phyloP scores from a whole-genome alignment of 140 eudicot genomes.

The Oenanthe javanica region DNA sequence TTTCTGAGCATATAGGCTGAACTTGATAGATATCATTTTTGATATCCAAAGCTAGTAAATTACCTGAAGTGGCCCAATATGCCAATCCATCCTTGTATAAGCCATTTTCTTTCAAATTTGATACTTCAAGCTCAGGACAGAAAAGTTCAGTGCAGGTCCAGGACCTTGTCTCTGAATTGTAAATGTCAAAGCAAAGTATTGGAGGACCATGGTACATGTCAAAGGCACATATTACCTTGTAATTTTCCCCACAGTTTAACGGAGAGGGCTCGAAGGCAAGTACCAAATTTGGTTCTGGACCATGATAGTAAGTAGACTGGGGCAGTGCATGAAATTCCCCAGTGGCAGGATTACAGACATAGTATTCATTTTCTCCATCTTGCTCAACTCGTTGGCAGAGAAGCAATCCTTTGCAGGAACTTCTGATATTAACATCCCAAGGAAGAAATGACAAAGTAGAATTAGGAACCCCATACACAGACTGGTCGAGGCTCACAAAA shows the following conservation, averaged over 20 bases:
- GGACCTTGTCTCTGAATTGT: constrained; percentile 37
- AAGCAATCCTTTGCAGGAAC: constrained; percentile 60
- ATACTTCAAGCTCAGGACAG: constrained; percentile 18
- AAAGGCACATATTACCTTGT: constrained; percentile 11
- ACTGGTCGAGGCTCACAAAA: constrained; percentile 28
- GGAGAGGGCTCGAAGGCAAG: constrained; percentile 1
- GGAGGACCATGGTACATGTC: constrained; percentile 8
- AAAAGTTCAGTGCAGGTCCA: constrained; percentile 25
- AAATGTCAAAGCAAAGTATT: constrained; percentile 37
- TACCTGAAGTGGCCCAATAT: constrained; percentile 38
- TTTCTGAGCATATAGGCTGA: constrained; percentile 21
- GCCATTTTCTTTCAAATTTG: constrained; percentile 14
- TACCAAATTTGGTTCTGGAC: constrained; percentile 19
- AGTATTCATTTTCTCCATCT: constrained; percentile 20
- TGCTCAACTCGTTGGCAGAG: constrained; percentile 33
- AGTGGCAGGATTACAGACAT: constrained; percentile 34
- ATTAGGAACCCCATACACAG: constrained; percentile 43
- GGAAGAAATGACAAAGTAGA: constrained; percentile 37
- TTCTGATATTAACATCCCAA: constrained; percentile 4
- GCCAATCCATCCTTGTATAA: constrained; percentile 36
- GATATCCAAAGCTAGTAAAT: constrained; percentile 36
- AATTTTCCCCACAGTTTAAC: neutral
- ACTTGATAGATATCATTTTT: constrained; percentile 23
- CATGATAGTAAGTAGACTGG: constrained; percentile 25
- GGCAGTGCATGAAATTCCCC: constrained; percentile 31